phyloP scores from a whole-genome alignment of 2,329 filamentous ascomycete species.

The Zymoseptoria pseudotritici region DNA sequence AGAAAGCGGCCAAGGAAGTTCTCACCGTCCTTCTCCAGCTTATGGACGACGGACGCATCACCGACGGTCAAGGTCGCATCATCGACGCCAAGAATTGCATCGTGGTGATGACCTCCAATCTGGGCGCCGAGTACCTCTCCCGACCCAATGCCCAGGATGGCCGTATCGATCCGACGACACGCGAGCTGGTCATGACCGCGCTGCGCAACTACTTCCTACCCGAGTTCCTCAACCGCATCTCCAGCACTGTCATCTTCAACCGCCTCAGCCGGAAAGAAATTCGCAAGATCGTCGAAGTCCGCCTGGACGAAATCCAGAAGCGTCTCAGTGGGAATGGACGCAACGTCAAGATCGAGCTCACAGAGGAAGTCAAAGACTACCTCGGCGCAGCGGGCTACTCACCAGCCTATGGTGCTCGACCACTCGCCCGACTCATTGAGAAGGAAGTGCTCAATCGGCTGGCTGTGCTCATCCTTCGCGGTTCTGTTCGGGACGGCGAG shows the following conservation, averaged over 20 bases:
- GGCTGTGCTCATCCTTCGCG: constrained; percentile 82
- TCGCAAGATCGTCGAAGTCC: constrained; percentile 88
- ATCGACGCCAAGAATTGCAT: constrained; percentile 97
- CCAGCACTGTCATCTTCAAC: constrained; percentile 96
- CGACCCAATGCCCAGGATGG: constrained; percentile 72
- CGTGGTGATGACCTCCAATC: constrained; percentile 97
- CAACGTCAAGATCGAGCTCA: constrained; percentile 77
- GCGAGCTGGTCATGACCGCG: constrained; percentile 82
- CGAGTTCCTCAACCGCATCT: constrained; percentile 98
- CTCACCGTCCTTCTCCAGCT: constrained; percentile 96
- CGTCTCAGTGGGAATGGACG: constrained; percentile 77
- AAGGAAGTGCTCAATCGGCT: constrained; percentile 93
- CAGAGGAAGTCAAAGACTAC: constrained; percentile 83
- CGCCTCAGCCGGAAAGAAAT: constrained; percentile 85
- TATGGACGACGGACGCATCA: constrained; percentile 98
- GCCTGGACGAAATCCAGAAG: constrained; percentile 81
- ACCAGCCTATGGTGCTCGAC: constrained; percentile 87
- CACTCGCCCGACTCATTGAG: constrained; percentile 83
- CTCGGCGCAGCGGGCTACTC: constrained; percentile 87
- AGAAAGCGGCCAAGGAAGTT: constrained; percentile 97
- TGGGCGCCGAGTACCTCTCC: constrained; percentile 88
- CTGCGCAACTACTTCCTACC: constrained; percentile 95
- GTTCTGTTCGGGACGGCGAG: constrained; percentile 80
- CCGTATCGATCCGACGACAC: constrained; percentile 75
- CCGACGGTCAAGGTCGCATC: constrained; percentile 90